A percentile compares a stretch with the other conserved stretches of the same genome.
These are phyloP conservation scores for Pouteria glomerata DNA, from an alignment of 148 eudicot species.

Conservation along the genomic window DNA sequence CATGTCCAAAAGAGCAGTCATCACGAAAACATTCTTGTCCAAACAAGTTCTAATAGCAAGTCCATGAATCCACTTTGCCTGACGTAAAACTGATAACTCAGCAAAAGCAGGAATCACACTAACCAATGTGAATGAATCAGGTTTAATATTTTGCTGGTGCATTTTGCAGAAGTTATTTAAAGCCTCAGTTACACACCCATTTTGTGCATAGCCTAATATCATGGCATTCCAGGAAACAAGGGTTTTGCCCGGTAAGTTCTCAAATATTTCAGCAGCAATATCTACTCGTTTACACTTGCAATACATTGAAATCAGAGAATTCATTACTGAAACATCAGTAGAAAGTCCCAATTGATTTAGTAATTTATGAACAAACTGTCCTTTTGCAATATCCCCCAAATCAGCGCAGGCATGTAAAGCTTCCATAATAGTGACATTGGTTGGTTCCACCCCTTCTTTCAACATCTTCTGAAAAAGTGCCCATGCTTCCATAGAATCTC, in stretches of 20 bases:
- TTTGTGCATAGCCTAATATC: slow-evolving; percentile 79
- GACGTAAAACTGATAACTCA: slow-evolving; percentile 60
- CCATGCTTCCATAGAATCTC: slow-evolving; percentile 55
- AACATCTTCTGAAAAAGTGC: slow-evolving; percentile 56
- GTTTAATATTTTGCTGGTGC: slow-evolving; percentile 32
- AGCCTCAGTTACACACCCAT: slow-evolving; percentile 49
- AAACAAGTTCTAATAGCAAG: slow-evolving; percentile 47
- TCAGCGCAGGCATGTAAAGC: slow-evolving; percentile 71
- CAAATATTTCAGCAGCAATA: slow-evolving; percentile 51
- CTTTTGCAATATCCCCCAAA: slow-evolving; percentile 52
- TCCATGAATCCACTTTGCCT: slow-evolving; percentile 89
- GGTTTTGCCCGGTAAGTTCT: slow-evolving; percentile 40
- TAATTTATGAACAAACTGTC: slow-evolving; percentile 42
- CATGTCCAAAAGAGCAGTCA: slow-evolving; percentile 87
- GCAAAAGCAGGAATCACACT: slow-evolving; percentile 82
- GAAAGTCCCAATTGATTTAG: slow-evolving; percentile 33
- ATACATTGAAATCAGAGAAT: slow-evolving; percentile 86
- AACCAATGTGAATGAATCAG: slow-evolving; percentile 82
- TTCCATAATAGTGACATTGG: slow-evolving; percentile 67
- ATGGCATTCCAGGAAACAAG: slow-evolving; percentile 90
- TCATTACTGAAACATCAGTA: slow-evolving; percentile 54
- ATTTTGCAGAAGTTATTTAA: slow-evolving; percentile 46
- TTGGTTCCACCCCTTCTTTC: slow-evolving; percentile 62
- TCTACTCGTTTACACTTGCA: slow-evolving; percentile 69
- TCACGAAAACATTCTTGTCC: slow-evolving; percentile 61